Conservation (phyloP, 129 eudicot species). For the Centaurea solstitialis region DNA sequence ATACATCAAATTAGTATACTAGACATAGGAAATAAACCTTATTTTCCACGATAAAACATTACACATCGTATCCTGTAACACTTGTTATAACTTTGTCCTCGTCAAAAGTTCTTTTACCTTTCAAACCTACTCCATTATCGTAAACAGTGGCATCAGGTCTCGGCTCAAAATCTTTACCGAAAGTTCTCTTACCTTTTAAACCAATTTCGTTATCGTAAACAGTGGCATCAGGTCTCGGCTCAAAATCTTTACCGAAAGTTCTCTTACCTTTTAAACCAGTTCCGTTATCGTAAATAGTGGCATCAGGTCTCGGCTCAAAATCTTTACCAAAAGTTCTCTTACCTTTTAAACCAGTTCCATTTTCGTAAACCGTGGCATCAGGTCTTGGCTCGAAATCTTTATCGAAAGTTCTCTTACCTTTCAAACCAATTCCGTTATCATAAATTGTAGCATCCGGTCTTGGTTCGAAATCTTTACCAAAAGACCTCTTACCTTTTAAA, state of each 20-base stretch:
- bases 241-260: too few relatives aligned
- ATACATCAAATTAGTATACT: neutral
- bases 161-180: neutral
- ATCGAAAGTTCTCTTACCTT: neutral
- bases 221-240: neutral
- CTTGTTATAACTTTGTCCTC: neutral
- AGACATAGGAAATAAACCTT: neutral
- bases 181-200: neutral
- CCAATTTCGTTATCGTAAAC: neutral
- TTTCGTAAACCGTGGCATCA: neutral
- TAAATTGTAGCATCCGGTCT: neutral
- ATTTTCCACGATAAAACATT: neutral
- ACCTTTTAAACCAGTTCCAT: neutral
- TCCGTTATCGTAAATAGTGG: neutral
- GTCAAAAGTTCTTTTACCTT: neutral
- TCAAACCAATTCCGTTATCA: neutral
- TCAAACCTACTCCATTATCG: neutral
- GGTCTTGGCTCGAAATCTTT: neutral
- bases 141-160: neutral
- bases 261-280: neutral
- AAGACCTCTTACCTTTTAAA: too few relatives aligned
- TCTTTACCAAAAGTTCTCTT: neutral
- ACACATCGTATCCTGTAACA: slow-evolving; percentile 1
- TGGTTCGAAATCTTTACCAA: neutral
- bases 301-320: neutral